Base-by-base conservation (phyloP, 2,329 filamentous ascomycete genomes). In the Thyridium curvatum region DNA sequence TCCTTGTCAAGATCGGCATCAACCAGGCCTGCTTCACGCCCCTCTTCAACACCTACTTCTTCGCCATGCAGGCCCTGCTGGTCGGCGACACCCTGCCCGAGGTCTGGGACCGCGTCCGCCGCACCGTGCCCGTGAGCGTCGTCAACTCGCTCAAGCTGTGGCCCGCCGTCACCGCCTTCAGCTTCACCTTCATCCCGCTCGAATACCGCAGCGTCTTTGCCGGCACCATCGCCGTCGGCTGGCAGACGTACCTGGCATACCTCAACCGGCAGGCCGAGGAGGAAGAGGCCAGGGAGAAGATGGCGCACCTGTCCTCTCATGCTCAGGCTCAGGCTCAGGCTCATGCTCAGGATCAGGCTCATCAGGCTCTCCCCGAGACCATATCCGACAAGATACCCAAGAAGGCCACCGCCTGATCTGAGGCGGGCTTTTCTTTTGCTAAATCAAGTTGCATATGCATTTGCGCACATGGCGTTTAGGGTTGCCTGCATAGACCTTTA, bases 181-280 rank as follows among this genome's bases (percentile, higher is more conserved):
- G 74, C 59, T 94, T 96, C 54, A 79, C 84, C n/a, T 93, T 87
- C 52, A 68, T 96, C 4, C 78, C 82, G 18, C 69, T 88, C 35
- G 80, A 91, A 54, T 91, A 87, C 60, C 71, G 90, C 37, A 86
- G 80, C 50, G 73, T 94, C 13, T 93, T 95, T 50, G 79, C 84
- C 0, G 87, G 86, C 2, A 65, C 84, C 7, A 74, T 94, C 47
- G 86, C 87, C 1, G 83, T 95, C 37, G 86, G 85, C 0, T 96
- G 90, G 90, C 90, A 95, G 72, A 89, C 87, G 1, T 96, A 95
- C 68, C 55, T 96, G 50, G 86, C 82, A 49, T 85, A 80, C 60
- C 61, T 94, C 53, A 94, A 94, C 52, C 74, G 83, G 52, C 68
- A 69, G 45, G 86, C 86, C 2, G 86, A 88, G 58, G 66, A 68